These are phyloP conservation scores for Penicillium brevicompactum DNA, from an alignment of 2,329 filamentous ascomycete species.

Conservation along the genomic window DNA sequence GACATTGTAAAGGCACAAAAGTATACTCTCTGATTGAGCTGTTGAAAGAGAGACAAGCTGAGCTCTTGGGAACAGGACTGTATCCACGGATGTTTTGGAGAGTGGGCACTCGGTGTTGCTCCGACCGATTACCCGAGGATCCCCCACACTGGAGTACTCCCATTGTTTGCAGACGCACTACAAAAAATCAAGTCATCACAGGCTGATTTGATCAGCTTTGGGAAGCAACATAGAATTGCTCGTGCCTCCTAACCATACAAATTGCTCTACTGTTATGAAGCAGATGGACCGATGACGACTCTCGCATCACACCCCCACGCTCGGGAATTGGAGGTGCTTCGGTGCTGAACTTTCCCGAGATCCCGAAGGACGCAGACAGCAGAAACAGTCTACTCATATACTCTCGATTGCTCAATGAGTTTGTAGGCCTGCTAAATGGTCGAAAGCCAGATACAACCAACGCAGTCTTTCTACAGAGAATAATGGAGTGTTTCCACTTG, in stretches of 20 bases:
- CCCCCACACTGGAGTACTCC: background rate
- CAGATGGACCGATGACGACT: background rate
- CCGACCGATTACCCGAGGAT: slow-evolving; percentile 13
- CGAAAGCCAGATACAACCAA: no score
- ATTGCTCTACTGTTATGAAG: background rate
- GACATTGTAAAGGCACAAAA: background rate
- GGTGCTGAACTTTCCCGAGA: background rate
- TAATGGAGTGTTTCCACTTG: no score
- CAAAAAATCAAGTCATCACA: no score
- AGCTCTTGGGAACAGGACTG: background rate
- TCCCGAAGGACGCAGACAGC: background rate
- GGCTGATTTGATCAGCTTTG: no score
- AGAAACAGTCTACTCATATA: no score
- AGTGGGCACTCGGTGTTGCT: slow-evolving; percentile 8
- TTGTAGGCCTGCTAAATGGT: no score
- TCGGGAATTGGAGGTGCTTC: background rate
- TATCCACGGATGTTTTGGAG: background rate
- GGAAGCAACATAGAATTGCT: no score
- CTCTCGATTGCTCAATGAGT: no score
- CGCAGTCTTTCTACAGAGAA: no score
- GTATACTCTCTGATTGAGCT: background rate
- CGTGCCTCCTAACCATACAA: no score
- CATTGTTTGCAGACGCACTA: background rate
- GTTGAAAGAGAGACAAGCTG: background rate
- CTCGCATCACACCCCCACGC: background rate